A percentile compares a stretch with the other conserved stretches of the same genome.
Evolutionary conservation across 2,329 filamentous ascomycete genomes (phyloP).

Genomic region (Aureobasidium sp.): DNA sequence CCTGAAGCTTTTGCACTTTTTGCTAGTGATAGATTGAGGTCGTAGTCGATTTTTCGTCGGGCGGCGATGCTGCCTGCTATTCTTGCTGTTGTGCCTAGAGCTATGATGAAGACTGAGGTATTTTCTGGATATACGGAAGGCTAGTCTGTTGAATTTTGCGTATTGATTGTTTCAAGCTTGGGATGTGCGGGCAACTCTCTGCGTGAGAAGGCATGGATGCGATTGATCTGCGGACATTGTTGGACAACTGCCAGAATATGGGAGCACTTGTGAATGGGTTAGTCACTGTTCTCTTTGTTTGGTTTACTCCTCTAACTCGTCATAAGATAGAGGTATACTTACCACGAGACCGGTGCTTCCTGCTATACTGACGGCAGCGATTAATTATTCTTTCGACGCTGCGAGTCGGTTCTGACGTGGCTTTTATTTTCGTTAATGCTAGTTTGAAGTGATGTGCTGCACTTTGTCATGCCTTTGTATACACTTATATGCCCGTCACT

Average conservation of each 20-base stretch:
- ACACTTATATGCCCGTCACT: too few species aligned
- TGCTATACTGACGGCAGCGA: too few species aligned
- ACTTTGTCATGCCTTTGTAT: too few species aligned
- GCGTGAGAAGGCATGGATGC: slow-evolving; percentile 71
- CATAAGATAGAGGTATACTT: too few species aligned
- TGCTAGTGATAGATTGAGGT: slow-evolving; percentile 84
- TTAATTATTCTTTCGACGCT: too few species aligned
- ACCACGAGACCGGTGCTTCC: too few species aligned
- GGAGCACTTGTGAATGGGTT: slow-evolving; percentile 63
- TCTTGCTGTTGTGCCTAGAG: slow-evolving; percentile 81
- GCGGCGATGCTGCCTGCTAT: slow-evolving; percentile 79
- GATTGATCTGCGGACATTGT: slow-evolving; percentile 55
- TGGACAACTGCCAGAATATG: slow-evolving; percentile 75
- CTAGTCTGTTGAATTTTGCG: slow-evolving; percentile 77
- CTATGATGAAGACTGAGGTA: slow-evolving; percentile 76
- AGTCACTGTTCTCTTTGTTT: too few species aligned
- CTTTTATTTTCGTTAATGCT: too few species aligned
- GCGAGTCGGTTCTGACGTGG: too few species aligned
- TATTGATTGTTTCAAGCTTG: slow-evolving; percentile 71
- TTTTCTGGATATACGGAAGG: slow-evolving; percentile 62
- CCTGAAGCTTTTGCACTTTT: slow-evolving; percentile 77
- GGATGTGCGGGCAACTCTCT: slow-evolving; percentile 62
- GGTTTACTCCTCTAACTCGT: too few species aligned
- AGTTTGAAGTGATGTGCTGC: too few species aligned
- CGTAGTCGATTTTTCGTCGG: slow-evolving; percentile 90